phyloP scores from a whole-genome alignment of 345 rosid species.

The Citropsis articulata region DNA sequence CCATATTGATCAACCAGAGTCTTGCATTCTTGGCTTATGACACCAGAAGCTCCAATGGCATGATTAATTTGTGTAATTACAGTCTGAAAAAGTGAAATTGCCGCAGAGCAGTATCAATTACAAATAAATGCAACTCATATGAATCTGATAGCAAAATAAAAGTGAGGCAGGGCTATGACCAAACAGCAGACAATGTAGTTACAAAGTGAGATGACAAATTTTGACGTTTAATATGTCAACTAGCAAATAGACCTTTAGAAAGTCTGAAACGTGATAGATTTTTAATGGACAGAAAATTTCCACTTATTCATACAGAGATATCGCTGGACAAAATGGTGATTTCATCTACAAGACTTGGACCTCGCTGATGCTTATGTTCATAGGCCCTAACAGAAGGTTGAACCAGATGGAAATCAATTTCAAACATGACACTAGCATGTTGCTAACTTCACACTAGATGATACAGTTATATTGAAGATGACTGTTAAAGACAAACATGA shows the following conservation, averaged over 20 bases:
- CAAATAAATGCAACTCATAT: not conserved
- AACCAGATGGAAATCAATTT: not conserved
- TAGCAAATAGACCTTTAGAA: not conserved
- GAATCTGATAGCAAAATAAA: not conserved
- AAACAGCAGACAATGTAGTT: not conserved
- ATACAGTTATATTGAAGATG: not conserved
- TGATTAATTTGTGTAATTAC: slow-evolving; percentile 75
- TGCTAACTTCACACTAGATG: not conserved
- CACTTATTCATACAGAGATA: not conserved
- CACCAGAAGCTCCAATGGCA: slow-evolving; percentile 81
- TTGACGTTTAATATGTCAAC: not conserved
- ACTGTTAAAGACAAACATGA: not conserved
- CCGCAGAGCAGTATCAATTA: not conserved
- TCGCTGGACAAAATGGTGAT: not conserved
- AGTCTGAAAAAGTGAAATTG: slow-evolving; percentile 34
- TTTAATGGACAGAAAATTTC: not conserved
- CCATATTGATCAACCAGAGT: slow-evolving; percentile 65
- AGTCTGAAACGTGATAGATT: not conserved
- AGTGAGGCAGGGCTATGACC: not conserved
- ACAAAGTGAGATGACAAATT: not conserved
- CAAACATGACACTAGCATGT: not conserved
- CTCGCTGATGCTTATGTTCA: not conserved
- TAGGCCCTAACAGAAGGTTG: not conserved
- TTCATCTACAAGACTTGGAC: not conserved
- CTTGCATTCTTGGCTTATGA: slow-evolving; percentile 77